A percentile compares a stretch with the other conserved stretches of the same genome.
Evolutionary conservation across 768 basidiomycete genomes (phyloP).

Genomic region (Psilocybe cyanescens): DNA sequence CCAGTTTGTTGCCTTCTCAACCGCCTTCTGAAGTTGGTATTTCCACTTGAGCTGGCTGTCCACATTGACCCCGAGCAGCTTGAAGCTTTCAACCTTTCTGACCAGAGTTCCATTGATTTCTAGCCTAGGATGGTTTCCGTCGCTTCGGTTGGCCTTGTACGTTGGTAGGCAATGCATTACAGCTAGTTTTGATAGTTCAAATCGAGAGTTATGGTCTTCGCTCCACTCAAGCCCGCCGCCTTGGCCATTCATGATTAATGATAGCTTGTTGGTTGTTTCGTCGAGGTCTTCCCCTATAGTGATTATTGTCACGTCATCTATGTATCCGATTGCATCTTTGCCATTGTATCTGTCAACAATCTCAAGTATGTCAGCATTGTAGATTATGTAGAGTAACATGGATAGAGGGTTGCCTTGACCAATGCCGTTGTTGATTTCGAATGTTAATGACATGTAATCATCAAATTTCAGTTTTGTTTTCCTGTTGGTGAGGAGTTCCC

Average conservation of each 20-base stretch:
- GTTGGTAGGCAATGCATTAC: slow-evolving; percentile 14
- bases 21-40: slow-evolving; percentile 4
- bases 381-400: slow-evolving; percentile 29
- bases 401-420: slow-evolving; percentile 25
- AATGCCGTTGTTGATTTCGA: slow-evolving; percentile 20
- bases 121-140: background rate
- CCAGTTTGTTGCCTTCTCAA: slow-evolving; percentile 1
- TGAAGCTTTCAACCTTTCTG: slow-evolving; percentile 8
- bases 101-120: background rate
- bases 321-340: slow-evolving; percentile 28
- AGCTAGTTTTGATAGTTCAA: slow-evolving; percentile 8
- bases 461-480: slow-evolving; percentile 17
- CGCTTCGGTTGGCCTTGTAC: too few species aligned
- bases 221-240: slow-evolving; percentile 31
- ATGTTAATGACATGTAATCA: slow-evolving; percentile 15
- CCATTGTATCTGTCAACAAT: background rate
- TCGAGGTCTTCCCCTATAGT: slow-evolving; percentile 28
- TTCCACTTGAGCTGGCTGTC: slow-evolving; percentile 13
- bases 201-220: slow-evolving; percentile 25
- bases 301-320: slow-evolving; percentile 30
- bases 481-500: background rate
- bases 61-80: slow-evolving; percentile 15
- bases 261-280: slow-evolving; percentile 9
- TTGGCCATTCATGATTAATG: slow-evolving; percentile 26
- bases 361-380: slow-evolving; percentile 17